Evolutionary conservation across 768 basidiomycete genomes (phyloP), one percentile per base, ranked within the genome.

Genomic region (Pleurotus eryngii): DNA sequence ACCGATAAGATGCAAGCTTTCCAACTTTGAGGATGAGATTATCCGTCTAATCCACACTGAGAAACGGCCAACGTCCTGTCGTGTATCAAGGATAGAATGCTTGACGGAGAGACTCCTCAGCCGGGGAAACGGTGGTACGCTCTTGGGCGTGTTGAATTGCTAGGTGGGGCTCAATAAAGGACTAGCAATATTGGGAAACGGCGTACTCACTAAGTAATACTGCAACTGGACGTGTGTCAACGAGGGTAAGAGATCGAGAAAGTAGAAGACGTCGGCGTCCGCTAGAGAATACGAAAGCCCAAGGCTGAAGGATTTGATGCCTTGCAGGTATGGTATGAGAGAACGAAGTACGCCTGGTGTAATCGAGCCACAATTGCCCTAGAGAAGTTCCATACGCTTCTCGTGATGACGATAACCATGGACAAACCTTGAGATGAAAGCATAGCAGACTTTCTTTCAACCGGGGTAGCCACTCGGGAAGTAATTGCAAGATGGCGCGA

Each of bases 311-410:
- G 73, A 65, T 8, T 63, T 64, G 18, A 81, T 65, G 47, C 64
- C 46, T 42, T 67, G 58, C 1, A 82, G 53, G 30, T 72, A 69
- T 0, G 80, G 78, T 4, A 74, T 9, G 50, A 84, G 68, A 0
- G 75, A 72, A 17, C 69, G 75, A 3, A 87, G 68, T 2, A 85
- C 80, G 0, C 84, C 83, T 8, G 84, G 85, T 0, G 85, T 86
- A 14, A 87, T 71, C 4, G 84, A 87, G 5, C 84, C 84, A 62
- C 85, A 87, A 55, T 85, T 81, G 30, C 73, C 74, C 84, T 86
- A 46, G 20, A 58, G 5, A 42, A 4, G 22, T 3, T 54, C 37
- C 46, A 56, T 14, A 12, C 15, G 22, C 22, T 24, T 54, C 3
- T 9, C 22, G 42, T 35, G 14, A 46, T 22, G 26, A 17, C 18